Base-by-base conservation (phyloP, 83 land plant genomes). In the Thuja plicata region DNA sequence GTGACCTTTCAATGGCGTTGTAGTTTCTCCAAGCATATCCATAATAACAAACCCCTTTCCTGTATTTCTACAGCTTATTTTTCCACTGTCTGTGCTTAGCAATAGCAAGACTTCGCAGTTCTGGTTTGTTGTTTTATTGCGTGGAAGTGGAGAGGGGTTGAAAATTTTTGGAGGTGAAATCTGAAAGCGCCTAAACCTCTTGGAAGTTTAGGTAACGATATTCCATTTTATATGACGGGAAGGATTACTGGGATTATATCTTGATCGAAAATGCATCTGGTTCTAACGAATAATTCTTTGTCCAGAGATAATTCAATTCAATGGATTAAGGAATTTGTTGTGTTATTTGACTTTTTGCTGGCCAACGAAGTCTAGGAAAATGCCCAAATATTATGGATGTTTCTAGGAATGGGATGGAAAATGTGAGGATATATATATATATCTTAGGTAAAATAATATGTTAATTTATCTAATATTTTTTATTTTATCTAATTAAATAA, bases 1-100 rank as follows among this genome's bases (percentile, higher is more conserved):
- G 34, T 90, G 94, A 70, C n/a, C 34, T 89, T 90, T 86, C 88
- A 93, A 90, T 1, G 88, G 62, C 86, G 90, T 92, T 37, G 30
- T 55, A 76, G 46, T 9, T 60, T 84, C 91, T 16, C 94, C 92
- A 15, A 94, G 76, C 90, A 93, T 77, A 88, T 93, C 93, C 95
- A 94, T 94, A 1, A 24, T 66, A 27, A 66, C 9, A 66, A 66
- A 66, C 30, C 73, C 73, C 32, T 8, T 66, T 27, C 32, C 30
- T 8, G 32, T 66, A 66, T 2, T 66, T 24, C n/a, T 7, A 54
- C 17, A 16, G 57, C 57, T 54, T 54, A 15, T 54, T 54, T 15
- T 0, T 19, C 19, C 2, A 54, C 57, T 54, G 3, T 54, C 57
- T 54, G 19, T 54, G 57, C 57, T 54, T 54, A 54, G 57, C 57